A percentile compares a stretch with the other conserved stretches of the same genome.
Evolutionary conservation across 305 asterid species (phyloP).

Genomic region (Rubia peregrina): DNA sequence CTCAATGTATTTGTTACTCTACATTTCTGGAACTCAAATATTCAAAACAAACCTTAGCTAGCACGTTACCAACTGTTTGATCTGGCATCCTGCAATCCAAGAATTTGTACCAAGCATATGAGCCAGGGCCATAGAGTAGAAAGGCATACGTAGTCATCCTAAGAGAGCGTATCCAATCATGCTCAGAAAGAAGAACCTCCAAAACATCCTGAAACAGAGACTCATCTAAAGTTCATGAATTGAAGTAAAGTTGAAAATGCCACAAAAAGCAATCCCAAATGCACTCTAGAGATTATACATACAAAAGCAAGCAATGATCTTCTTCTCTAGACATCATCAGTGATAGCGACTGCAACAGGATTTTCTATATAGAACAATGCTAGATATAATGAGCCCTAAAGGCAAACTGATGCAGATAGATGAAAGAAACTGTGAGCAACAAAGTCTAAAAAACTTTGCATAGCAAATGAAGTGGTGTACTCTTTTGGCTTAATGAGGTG

Average conservation of each 20-base stretch:
- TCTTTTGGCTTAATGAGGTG: not conserved
- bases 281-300: not conserved
- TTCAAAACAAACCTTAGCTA: slow-evolving; percentile 42
- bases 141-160: slow-evolving; percentile 87
- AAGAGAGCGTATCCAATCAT: slow-evolving; percentile 76
- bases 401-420: not conserved
- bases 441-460: not conserved
- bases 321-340: not conserved
- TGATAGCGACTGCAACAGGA: not conserved
- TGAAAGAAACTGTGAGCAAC: not conserved
- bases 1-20: slow-evolving; percentile 8
- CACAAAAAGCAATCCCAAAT: not conserved
- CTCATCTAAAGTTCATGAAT: not conserved
- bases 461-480: not conserved
- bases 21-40: slow-evolving; percentile 2
- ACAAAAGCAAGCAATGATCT: not conserved
- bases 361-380: not conserved
- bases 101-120: slow-evolving; percentile 78
- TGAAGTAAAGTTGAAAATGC: not conserved
- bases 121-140: slow-evolving; percentile 85
- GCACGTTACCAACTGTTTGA: slow-evolving; percentile 50
- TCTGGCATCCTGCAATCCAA: slow-evolving; percentile 75
- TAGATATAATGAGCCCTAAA: not conserved
- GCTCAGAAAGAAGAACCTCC: slow-evolving; percentile 41
- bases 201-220: slow-evolving; percentile 39